These are phyloP conservation scores for Lecanosticta acicola DNA, from an alignment of 2,329 filamentous ascomycete genomes.

Conservation along the genomic window DNA sequence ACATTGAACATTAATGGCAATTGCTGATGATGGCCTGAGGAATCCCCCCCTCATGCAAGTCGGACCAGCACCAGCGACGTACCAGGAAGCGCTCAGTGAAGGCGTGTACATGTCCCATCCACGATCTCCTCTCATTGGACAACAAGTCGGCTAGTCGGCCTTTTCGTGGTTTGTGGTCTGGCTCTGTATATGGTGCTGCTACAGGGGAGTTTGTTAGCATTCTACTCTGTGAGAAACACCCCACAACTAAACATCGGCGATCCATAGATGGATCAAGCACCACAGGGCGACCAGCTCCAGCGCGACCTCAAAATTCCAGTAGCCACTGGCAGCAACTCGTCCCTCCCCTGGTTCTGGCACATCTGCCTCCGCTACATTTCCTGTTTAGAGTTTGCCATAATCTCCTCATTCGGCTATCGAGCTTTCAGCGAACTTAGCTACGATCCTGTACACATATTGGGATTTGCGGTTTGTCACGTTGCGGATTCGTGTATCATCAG, in stretches of 20 bases:
- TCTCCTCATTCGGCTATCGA: slow-evolving; percentile 50
- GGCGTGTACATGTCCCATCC: slow-evolving; percentile 48
- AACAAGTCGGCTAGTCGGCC: slow-evolving; percentile 53
- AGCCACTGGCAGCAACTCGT: slow-evolving; percentile 52
- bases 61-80: slow-evolving; percentile 23
- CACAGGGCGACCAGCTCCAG: slow-evolving; percentile 52
- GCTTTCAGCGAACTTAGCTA: slow-evolving; percentile 45
- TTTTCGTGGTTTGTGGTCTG: slow-evolving; percentile 58
- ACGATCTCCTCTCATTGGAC: slow-evolving; percentile 45
- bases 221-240: no score
- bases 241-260: no score
- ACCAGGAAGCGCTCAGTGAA: slow-evolving; percentile 27
- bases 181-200: slow-evolving; percentile 51
- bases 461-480: slow-evolving; percentile 46
- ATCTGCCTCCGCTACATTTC: slow-evolving; percentile 48
- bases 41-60: slow-evolving; percentile 31
- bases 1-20: no score
- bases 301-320: slow-evolving; percentile 52
- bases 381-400: slow-evolving; percentile 47
- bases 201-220: no score
- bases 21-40: no score
- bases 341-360: slow-evolving; percentile 49
- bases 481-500: slow-evolving; percentile 44
- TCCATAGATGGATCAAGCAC: no score
- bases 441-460: slow-evolving; percentile 48